Conservation (phyloP, 2,329 filamentous ascomycete genomes). For the Didymella pinodella region DNA sequence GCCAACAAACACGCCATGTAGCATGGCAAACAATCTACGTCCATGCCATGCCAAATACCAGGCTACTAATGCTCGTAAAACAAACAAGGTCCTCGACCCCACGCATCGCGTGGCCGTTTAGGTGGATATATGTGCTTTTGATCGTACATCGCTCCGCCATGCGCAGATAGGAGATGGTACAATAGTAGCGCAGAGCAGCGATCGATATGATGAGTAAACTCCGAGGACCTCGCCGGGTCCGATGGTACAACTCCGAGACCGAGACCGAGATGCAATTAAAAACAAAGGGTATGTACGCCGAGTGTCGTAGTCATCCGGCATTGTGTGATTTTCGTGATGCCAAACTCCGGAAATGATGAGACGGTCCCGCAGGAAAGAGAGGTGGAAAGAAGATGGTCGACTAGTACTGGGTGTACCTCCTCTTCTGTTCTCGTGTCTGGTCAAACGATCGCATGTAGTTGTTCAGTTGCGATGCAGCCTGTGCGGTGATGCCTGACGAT, state of each 20-base stretch:
- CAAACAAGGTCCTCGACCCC: slow-evolving; percentile 9
- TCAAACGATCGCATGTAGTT: slow-evolving; percentile 91
- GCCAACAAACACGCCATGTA: slow-evolving; percentile 25
- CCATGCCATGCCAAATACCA: slow-evolving; percentile 28
- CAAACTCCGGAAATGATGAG: slow-evolving; percentile 26
- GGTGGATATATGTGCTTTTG: slow-evolving; percentile 42
- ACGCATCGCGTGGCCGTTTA: slow-evolving; percentile 14
- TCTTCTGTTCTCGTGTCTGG: slow-evolving; percentile 70
- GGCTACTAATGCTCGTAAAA: slow-evolving; percentile 34
- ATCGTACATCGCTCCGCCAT: slow-evolving; percentile 38
- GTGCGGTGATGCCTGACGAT: slow-evolving; percentile 70
- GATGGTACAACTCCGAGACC: slow-evolving; percentile 12
- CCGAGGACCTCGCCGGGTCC: slow-evolving; percentile 19
- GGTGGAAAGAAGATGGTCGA: background rate
- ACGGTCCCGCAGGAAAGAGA: slow-evolving; percentile 19
- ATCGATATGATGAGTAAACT: slow-evolving; percentile 15
- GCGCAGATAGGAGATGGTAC: slow-evolving; percentile 35
- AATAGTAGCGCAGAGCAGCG: slow-evolving; percentile 31
- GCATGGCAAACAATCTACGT: slow-evolving; percentile 21
- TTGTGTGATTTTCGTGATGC: slow-evolving; percentile 31
- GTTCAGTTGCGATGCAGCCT: slow-evolving; percentile 79
- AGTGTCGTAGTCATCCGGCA: slow-evolving; percentile 20
- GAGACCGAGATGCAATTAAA: slow-evolving; percentile 30
- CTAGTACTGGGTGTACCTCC: slow-evolving; percentile 50
- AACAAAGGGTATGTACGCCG: slow-evolving; percentile 32